Conservation (phyloP, 106 monocot genomes). For the Dioscorea alata region DNA sequence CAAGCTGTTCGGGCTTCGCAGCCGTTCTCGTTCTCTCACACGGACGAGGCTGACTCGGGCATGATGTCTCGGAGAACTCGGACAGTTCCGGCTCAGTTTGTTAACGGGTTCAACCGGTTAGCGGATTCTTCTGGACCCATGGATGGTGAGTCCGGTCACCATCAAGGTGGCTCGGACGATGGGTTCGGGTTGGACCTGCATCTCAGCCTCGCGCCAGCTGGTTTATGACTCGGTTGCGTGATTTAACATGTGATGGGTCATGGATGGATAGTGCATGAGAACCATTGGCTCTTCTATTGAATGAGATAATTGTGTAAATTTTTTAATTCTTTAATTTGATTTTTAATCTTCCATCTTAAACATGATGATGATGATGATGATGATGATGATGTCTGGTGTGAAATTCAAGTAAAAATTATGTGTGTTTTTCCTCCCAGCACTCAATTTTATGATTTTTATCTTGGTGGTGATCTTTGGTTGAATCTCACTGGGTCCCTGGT, state of each 20-base stretch:
- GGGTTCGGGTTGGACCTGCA: constrained; percentile 43
- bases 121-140: neutral
- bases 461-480: too few relatives aligned
- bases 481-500: too few relatives aligned
- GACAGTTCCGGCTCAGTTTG: neutral
- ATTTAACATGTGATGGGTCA: neutral
- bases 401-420: neutral
- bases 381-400: neutral
- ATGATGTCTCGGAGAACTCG: neutral
- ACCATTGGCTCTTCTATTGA: too few relatives aligned
- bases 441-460: too few relatives aligned
- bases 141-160: neutral
- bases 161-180: neutral
- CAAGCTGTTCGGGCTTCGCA: neutral
- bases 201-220: constrained; percentile 59
- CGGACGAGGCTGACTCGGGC: neutral
- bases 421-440: neutral
- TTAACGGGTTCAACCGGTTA: neutral
- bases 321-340: neutral
- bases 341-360: neutral
- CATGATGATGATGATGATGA: neutral
- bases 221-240: neutral
- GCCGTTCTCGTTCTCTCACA: neutral
- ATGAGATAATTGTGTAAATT: too few relatives aligned
- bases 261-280: too few relatives aligned